Evolutionary conservation across 2,329 filamentous ascomycete species (phyloP).

Genomic region (Knufia fluminis): DNA sequence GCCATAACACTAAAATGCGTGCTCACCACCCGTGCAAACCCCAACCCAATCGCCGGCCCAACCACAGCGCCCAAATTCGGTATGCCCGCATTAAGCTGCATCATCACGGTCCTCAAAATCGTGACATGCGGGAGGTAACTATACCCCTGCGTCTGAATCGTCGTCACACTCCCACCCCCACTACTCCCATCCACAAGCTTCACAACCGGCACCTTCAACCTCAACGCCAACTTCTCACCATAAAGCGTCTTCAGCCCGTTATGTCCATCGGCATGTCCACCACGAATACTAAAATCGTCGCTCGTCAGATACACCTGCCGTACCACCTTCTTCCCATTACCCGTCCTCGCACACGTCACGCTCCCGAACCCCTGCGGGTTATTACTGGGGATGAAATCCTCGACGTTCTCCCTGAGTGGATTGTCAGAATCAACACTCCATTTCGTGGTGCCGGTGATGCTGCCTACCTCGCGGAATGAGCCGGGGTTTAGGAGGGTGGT

Average conservation of each 20-base stretch:
- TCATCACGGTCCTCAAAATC: slow-evolving; percentile 33
- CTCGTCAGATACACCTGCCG: slow-evolving; percentile 52
- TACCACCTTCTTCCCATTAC: slow-evolving; percentile 26
- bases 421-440: slow-evolving; percentile 37
- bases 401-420: slow-evolving; percentile 37
- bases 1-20: slow-evolving; percentile 61
- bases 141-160: slow-evolving; percentile 36
- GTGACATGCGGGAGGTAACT: slow-evolving; percentile 52
- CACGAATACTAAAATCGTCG: slow-evolving; percentile 55
- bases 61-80: slow-evolving; percentile 56
- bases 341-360: slow-evolving; percentile 25
- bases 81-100: slow-evolving; percentile 49
- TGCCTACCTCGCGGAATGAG: slow-evolving; percentile 52
- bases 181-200: slow-evolving; percentile 57
- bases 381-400: slow-evolving; percentile 49
- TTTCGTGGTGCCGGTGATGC: slow-evolving; percentile 48
- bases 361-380: slow-evolving; percentile 53
- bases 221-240: slow-evolving; percentile 53
- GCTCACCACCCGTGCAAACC: slow-evolving; percentile 51
- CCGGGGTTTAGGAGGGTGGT: slow-evolving; percentile 48
- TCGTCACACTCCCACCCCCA: slow-evolving; percentile 42
- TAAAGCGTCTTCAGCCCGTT: slow-evolving; percentile 49
- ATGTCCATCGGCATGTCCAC: slow-evolving; percentile 55
- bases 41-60: slow-evolving; percentile 52
- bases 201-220: slow-evolving; percentile 54